Conservation (phyloP, 768 basidiomycete genomes). For the Tubosaeta sp. region DNA sequence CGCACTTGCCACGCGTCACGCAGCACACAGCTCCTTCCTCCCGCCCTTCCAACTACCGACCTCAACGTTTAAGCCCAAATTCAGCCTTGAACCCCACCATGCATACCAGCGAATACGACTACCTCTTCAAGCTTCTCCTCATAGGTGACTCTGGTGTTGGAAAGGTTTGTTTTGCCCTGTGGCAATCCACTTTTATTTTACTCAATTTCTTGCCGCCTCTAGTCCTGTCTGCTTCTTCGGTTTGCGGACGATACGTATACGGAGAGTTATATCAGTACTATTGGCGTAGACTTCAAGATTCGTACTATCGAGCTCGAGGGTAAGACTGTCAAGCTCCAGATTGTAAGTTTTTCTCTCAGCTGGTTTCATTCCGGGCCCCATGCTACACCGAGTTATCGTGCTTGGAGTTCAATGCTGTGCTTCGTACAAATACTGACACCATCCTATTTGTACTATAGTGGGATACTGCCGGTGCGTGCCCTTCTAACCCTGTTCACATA, state of each 20-base stretch:
- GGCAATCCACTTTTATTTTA: conserved; percentile 11
- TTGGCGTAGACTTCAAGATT: conserved; percentile 99
- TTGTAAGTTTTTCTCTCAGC: conserved; percentile 54
- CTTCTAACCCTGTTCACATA: background rate
- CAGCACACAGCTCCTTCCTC: conserved; percentile 31
- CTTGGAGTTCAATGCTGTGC: background rate
- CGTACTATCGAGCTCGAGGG: conserved; percentile 98
- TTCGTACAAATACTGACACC: conserved; percentile 6
- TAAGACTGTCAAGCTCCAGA: conserved; percentile 97
- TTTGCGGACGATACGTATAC: conserved; percentile 98
- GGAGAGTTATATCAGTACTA: conserved; percentile 95
- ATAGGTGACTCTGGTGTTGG: conserved; percentile 96
- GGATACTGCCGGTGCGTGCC: conserved; percentile 85
- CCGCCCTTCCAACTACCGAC: conserved; percentile 32
- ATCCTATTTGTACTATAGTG: conserved; percentile 46
- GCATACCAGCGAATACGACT: conserved; percentile 95
- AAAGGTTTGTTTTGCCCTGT: conserved; percentile 51
- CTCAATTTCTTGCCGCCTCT: conserved; percentile 29
- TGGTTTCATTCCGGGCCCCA: background rate
- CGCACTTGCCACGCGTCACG: conserved; percentile 33
- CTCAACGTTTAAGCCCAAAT: conserved; percentile 26
- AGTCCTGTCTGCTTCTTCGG: conserved; percentile 90
- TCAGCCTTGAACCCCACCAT: conserved; percentile 40
- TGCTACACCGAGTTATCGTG: background rate
- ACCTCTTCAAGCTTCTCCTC: conserved; percentile 93